Conservation (phyloP, 768 basidiomycete species). For the Amanita pseudoporphyria region DNA sequence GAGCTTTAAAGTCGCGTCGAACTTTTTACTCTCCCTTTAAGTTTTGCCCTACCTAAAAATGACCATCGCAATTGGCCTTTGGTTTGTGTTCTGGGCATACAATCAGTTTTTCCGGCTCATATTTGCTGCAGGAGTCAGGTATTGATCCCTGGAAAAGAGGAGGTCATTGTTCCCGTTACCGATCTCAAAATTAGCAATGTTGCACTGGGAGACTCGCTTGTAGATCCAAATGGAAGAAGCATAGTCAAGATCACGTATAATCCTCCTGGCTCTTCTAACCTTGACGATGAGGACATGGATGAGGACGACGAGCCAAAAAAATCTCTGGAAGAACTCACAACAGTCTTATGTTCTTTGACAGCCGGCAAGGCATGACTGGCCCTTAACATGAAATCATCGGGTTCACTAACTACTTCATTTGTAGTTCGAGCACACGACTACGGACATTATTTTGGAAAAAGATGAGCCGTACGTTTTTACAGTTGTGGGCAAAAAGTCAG, state of each 20-base stretch:
- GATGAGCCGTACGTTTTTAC: conserved; percentile 61
- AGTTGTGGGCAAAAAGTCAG: conserved; percentile 75
- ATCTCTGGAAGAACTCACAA: conserved; percentile 21
- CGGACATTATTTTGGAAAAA: conserved; percentile 63
- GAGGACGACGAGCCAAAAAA: conserved; percentile 19
- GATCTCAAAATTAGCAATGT: conserved; percentile 79
- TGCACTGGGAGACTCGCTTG: conserved; percentile 66
- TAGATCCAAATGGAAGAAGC: conserved; percentile 48
- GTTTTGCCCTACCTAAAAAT: conserved; percentile 24
- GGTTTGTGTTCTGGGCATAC: conserved; percentile 37
- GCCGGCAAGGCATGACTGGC: conserved; percentile 58
- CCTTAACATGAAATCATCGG: neutral
- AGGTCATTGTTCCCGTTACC: conserved; percentile 47
- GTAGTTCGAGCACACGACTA: conserved; percentile 68
- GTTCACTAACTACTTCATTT: neutral
- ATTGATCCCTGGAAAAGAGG: conserved; percentile 47
- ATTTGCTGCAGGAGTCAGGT: conserved; percentile 43
- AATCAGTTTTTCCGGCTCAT: conserved; percentile 7
- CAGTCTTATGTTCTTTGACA: conserved; percentile 70
- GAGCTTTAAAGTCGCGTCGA: conserved; percentile 28
- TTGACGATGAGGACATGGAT: conserved; percentile 24
- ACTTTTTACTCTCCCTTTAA: conserved; percentile 14
- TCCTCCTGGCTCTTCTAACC: conserved; percentile 24
- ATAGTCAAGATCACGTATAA: conserved; percentile 59
- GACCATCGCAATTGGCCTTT: conserved; percentile 55